phyloP scores from a whole-genome alignment of 306 rosid genomes.

The Cucurbita argyrosperma region DNA sequence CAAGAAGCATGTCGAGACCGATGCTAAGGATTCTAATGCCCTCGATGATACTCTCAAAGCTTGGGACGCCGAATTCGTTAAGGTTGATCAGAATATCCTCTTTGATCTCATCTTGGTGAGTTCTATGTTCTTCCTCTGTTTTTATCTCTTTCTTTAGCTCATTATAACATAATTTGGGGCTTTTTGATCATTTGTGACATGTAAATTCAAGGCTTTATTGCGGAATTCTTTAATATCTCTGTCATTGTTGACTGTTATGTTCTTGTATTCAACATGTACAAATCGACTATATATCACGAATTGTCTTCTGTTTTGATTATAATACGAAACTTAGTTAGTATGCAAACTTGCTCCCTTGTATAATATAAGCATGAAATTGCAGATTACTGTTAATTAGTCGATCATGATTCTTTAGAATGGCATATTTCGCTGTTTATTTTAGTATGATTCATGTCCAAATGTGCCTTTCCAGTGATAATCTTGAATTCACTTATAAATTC shows the following conservation, averaged over 20 bases:
- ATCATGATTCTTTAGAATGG: background rate
- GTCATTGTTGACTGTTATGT: background rate
- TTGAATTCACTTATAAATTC: background rate
- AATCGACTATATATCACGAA: background rate
- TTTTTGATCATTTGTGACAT: background rate
- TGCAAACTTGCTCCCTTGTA: background rate
- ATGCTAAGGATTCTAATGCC: background rate
- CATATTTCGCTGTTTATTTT: background rate
- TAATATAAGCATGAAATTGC: background rate
- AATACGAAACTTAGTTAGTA: background rate
- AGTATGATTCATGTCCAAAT: background rate
- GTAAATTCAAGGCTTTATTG: background rate
- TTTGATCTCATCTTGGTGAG: constrained; percentile 18
- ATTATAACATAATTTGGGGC: background rate
- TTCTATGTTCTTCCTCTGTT: background rate
- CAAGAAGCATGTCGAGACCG: constrained; percentile 13
- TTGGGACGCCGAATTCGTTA: constrained; percentile 16
- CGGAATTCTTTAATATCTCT: background rate
- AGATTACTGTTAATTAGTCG: background rate
- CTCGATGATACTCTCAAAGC: background rate
- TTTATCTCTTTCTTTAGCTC: background rate
- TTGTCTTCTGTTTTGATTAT: background rate
- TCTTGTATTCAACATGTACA: background rate
- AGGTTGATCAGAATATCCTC: constrained; percentile 11
- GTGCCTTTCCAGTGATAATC: background rate